Base-by-base conservation (phyloP, 2,329 filamentous ascomycete genomes). In the Aspergillus pseudoterreus region DNA sequence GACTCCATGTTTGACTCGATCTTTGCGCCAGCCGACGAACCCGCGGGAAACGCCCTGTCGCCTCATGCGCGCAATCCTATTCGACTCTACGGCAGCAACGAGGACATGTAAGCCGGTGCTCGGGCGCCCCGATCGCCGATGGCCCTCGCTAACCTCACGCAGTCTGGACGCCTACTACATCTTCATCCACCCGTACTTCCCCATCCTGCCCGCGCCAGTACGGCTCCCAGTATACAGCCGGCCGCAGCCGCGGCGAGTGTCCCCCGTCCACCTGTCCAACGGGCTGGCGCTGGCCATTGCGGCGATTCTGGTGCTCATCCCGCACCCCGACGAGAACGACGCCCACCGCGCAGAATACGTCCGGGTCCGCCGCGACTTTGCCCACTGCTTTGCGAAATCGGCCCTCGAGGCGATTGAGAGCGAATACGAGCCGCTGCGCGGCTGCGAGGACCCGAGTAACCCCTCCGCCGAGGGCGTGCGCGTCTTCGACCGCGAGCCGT, bases 1-100 rank as follows among this genome's bases (percentile, higher is more conserved):
- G 75, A 78, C 57, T 73, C 73, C 30, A 75, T 78, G 43, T 78
- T 77, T 52, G 75, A 78, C 55, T 72, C 70, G 12, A 56, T 60
- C 36, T 60, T 60, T 44, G 44, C 57, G 4, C 35, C 45, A 17
- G 38, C 45, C 24, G 43, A 47, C 41, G 45, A 36, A 43, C 24
- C 43, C 17, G 35, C n/a, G 30, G 35, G n/a, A 27, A 6, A 36
- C 11, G n/a, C n/a, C 19, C 30, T 19, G 39, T 19, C 39, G 2
- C 44, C 10, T 14, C 41, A 5, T 15, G n/a, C 19, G 2, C 32
- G 45, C 3, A 50, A 56, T 36, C 24, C 74, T 49, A 73, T 71
- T 6, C 71, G 75, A 32, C 70, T 74, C 2, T 78, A 77, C 47
- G 71, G 69, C 27, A 71, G 62, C 43, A 66, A 76, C 54, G 62